These are phyloP conservation scores for Phytopythium chamaehyphon DNA, from an alignment of 352 stramenopile genomes.

Conservation along the genomic window DNA sequence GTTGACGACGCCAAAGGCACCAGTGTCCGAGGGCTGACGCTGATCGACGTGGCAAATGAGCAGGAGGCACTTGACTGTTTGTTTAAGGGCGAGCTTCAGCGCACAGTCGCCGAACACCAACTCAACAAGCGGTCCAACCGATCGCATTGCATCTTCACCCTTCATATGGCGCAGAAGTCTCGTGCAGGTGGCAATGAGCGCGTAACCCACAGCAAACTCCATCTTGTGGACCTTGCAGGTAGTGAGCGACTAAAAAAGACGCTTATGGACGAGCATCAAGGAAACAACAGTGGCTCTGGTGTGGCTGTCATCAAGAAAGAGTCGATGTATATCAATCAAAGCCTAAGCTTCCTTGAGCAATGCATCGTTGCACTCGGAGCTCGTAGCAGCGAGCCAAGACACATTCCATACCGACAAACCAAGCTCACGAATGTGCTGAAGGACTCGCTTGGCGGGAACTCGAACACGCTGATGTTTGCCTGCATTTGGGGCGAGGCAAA, in stretches of 20 bases:
- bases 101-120: slow-evolving; percentile 92
- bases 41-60: slow-evolving; percentile 72
- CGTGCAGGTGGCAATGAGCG: slow-evolving; percentile 63
- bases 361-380: slow-evolving; percentile 89
- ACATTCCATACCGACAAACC: slow-evolving; percentile 93
- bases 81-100: slow-evolving; percentile 89
- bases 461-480: slow-evolving; percentile 93
- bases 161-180: slow-evolving; percentile 90
- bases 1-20: slow-evolving; percentile 80
- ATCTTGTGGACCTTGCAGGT: slow-evolving; percentile 94
- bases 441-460: slow-evolving; percentile 94
- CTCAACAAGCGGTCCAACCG: slow-evolving; percentile 94
- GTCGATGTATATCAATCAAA: slow-evolving; percentile 97
- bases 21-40: slow-evolving; percentile 85
- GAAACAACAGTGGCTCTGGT: slow-evolving; percentile 8
- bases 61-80: slow-evolving; percentile 90
- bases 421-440: slow-evolving; percentile 94
- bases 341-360: slow-evolving; percentile 93
- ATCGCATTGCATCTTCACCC: slow-evolving; percentile 92
- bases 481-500: slow-evolving; percentile 91
- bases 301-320: slow-evolving; percentile 93
- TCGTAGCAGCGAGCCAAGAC: slow-evolving; percentile 37
- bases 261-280: slow-evolving; percentile 47
- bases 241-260: slow-evolving; percentile 94
- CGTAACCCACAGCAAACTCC: slow-evolving; percentile 87